Percentiles rank a stretch among this genome's conserved stretches.
These are phyloP conservation scores for Curvularia sp. DNA, from an alignment of 2,329 filamentous ascomycete genomes.

Conservation along the genomic window DNA sequence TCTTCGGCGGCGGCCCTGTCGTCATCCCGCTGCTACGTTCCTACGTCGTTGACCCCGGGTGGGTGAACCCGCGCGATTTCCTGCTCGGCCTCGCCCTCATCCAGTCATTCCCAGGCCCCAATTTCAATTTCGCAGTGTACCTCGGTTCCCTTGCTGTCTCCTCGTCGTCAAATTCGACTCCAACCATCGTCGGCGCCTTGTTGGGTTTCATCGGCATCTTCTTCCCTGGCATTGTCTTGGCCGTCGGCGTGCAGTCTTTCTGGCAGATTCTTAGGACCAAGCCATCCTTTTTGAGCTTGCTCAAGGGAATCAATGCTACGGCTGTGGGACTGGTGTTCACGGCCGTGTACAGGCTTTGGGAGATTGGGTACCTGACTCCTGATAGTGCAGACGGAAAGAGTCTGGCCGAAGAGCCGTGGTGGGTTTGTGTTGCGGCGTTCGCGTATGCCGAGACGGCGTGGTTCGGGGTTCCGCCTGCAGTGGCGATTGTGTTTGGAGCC, in stretches of 20 bases:
- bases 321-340: slow-evolving; percentile 55
- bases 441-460: slow-evolving; percentile 52
- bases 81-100: slow-evolving; percentile 74
- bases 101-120: slow-evolving; percentile 72
- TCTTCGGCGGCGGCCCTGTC: slow-evolving; percentile 56
- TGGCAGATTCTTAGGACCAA: slow-evolving; percentile 50
- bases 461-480: slow-evolving; percentile 50
- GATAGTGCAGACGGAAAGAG: slow-evolving; percentile 45
- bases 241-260: slow-evolving; percentile 48
- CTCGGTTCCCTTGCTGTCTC: slow-evolving; percentile 51
- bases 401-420: slow-evolving; percentile 53
- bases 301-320: slow-evolving; percentile 53
- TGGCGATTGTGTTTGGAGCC: slow-evolving; percentile 51
- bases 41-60: slow-evolving; percentile 68
- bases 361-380: slow-evolving; percentile 53
- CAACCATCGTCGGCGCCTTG: slow-evolving; percentile 46
- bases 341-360: slow-evolving; percentile 55
- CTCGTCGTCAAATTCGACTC: slow-evolving; percentile 16
- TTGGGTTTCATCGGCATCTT: slow-evolving; percentile 53
- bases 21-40: slow-evolving; percentile 54
- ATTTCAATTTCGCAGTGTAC: slow-evolving; percentile 62
- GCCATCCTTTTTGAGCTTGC: slow-evolving; percentile 41
- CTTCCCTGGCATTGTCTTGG: slow-evolving; percentile 48
- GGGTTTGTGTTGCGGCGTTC: slow-evolving; percentile 54
- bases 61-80: slow-evolving; percentile 75